phyloP scores from a whole-genome alignment of 306 rosid species.

The Gillenia trifoliata region DNA sequence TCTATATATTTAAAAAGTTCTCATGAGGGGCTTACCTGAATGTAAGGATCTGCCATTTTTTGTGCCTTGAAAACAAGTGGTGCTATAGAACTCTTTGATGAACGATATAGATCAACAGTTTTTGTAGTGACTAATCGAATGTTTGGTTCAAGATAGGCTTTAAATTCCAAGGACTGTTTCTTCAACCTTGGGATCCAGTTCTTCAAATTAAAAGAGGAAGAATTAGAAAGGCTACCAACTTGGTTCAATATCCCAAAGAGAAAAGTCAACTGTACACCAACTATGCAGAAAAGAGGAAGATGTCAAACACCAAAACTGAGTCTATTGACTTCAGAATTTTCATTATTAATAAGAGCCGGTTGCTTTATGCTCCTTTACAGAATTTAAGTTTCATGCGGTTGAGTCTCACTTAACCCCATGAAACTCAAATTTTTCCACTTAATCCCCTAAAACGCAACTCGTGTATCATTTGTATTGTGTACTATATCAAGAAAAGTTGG shows the following conservation, averaged over 20 bases:
- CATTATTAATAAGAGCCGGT: no score
- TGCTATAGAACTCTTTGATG: conserved; percentile 26
- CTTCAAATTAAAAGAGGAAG: conserved; percentile 21
- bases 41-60: conserved; percentile 1
- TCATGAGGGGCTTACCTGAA: conserved; percentile 21
- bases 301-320: no score
- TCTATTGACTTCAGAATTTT: no score
- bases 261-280: not conserved
- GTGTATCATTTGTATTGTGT: no score
- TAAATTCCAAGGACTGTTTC: conserved; percentile 21
- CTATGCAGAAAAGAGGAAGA: no score
- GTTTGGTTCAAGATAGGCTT: conserved; percentile 16
- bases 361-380: no score
- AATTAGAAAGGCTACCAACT: not conserved
- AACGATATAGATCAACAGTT: conserved; percentile 24
- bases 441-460: no score
- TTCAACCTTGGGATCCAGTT: conserved; percentile 30
- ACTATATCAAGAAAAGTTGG: not conserved
- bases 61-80: conserved; percentile 17
- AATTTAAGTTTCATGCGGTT: no score
- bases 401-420: no score
- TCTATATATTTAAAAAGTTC: not conserved
- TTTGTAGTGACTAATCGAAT: conserved; percentile 16
- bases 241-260: not conserved
- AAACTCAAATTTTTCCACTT: no score